These are phyloP conservation scores for Phialocephala sp. DNA, from an alignment of 2,329 filamentous ascomycete genomes.

Conservation along the genomic window DNA sequence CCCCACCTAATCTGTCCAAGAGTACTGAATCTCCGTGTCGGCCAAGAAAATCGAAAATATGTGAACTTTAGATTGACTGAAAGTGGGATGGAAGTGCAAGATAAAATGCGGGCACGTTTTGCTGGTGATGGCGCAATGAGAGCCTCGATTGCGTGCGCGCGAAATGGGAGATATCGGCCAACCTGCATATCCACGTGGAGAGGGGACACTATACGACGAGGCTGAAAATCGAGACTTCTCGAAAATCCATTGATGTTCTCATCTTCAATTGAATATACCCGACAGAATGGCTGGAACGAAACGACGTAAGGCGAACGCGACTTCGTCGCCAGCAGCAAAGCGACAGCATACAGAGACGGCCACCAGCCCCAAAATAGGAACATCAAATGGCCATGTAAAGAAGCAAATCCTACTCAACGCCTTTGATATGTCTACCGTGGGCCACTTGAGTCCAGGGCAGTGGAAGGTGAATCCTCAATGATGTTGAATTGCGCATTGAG, in stretches of 20 bases:
- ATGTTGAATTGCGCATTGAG: neutral
- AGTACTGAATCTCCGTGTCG: neutral
- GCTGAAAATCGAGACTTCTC: conserved; percentile 8
- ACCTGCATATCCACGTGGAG: conserved; percentile 1
- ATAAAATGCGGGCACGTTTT: neutral
- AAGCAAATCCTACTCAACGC: conserved; percentile 12
- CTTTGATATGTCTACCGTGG: conserved; percentile 11
- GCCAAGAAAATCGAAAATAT: neutral
- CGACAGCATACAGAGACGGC: neutral
- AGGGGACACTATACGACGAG: neutral
- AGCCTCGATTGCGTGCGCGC: conserved; percentile 3
- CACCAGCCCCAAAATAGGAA: neutral
- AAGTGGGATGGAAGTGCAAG: neutral
- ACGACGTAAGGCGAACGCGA: neutral
- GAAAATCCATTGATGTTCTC: neutral
- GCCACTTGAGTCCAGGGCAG: conserved; percentile 11
- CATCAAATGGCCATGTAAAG: neutral
- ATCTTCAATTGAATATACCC: neutral
- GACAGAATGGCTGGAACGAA: conserved; percentile 8
- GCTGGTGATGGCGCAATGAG: neutral
- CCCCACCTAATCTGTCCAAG: neutral
- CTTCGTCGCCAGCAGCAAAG: neutral
- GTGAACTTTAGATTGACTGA: neutral
- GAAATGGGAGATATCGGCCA: conserved; percentile 2
- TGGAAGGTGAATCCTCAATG: conserved; percentile 8